Conservation (phyloP, 1,284 basidiomycete species). For the Cutaneotrichosporon daszewskae region DNA sequence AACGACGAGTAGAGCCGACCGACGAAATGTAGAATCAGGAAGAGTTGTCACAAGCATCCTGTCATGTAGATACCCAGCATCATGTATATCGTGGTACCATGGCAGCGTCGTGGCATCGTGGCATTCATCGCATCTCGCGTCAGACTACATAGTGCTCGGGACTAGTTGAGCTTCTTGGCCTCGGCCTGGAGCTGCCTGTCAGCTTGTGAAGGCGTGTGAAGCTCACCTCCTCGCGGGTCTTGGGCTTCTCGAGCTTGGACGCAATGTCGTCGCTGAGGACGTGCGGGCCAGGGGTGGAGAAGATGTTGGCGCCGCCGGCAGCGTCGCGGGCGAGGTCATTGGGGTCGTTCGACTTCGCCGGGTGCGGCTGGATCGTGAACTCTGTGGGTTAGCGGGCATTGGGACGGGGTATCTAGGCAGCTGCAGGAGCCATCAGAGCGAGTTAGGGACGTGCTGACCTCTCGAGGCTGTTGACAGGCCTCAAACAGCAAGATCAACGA, state of each 20-base stretch:
- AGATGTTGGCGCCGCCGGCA: constrained; percentile 34
- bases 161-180: constrained; percentile 18
- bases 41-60: background rate
- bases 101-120: background rate
- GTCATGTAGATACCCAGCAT: background rate
- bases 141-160: background rate
- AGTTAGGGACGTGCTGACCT: background rate
- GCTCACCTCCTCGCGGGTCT: constrained; percentile 47
- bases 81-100: background rate
- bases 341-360: constrained; percentile 49
- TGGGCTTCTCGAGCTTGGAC: constrained; percentile 44
- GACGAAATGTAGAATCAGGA: background rate
- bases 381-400: constrained; percentile 1
- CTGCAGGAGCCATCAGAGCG: background rate
- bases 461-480: background rate
- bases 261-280: constrained; percentile 33
- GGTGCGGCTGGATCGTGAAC: constrained; percentile 50
- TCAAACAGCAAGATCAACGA: background rate
- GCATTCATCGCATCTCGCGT: background rate
- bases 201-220: background rate
- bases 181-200: constrained; percentile 11
- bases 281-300: constrained; percentile 40
- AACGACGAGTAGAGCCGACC: background rate
- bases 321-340: constrained; percentile 36
- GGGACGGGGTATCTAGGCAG: background rate